Conservation (phyloP, 176 grass and related monocot genomes). For the Carex kokanica region DNA sequence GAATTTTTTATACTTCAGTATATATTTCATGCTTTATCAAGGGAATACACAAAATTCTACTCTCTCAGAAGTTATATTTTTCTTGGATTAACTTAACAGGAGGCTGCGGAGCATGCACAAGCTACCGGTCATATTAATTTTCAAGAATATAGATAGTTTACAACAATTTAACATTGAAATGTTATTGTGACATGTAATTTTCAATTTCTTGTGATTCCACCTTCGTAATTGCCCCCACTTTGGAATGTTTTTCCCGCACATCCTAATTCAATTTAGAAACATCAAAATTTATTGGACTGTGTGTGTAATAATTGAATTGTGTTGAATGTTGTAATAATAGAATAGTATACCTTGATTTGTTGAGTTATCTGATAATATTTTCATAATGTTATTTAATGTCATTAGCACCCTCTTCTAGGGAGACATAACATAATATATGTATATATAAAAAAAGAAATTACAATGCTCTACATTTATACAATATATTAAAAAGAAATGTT, state of each 20-base stretch:
- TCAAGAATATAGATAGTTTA: conserved; percentile 71
- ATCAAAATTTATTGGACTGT: conserved; percentile 22
- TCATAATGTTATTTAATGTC: too few relatives aligned
- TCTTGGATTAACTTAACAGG: conserved; percentile 42
- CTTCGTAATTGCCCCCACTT: neutral
- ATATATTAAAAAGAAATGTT: too few relatives aligned
- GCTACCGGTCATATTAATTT: conserved; percentile 89
- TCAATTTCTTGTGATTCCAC: conserved; percentile 1
- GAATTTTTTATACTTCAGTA: neutral
- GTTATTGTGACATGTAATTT: conserved; percentile 12
- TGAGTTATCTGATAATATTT: too few relatives aligned
- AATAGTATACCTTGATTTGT: too few relatives aligned
- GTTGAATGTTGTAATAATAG: neutral
- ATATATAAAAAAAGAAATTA: too few relatives aligned
- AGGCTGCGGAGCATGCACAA: conserved; percentile 84
- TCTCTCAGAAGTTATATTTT: neutral
- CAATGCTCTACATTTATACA: too few relatives aligned
- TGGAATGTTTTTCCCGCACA: neutral
- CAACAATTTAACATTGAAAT: conserved; percentile 11
- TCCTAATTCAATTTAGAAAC: conserved; percentile 17
- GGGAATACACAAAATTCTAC: neutral
- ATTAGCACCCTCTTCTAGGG: too few relatives aligned
- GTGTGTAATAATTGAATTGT: conserved; percentile 28
- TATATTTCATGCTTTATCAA: neutral
- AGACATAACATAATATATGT: too few relatives aligned